Evolutionary conservation across 1,284 basidiomycete species (phyloP).

Genomic region (Pascua guehoae): DNA sequence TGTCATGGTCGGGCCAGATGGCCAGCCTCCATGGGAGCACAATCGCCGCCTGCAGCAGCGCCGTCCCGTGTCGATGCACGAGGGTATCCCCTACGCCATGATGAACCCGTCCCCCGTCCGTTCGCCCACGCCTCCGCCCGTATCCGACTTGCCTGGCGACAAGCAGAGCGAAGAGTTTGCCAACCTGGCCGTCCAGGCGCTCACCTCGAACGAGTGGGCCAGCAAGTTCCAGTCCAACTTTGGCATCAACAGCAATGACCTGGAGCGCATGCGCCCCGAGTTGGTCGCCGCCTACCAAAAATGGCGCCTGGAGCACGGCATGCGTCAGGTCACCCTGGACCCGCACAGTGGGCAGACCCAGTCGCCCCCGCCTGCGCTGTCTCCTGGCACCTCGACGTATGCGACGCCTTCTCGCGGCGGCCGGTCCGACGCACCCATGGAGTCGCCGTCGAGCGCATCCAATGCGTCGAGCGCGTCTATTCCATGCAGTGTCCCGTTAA

Average conservation of each 20-base stretch:
- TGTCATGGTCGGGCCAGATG: slow-evolving; percentile 14
- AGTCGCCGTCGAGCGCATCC: slow-evolving; percentile 3
- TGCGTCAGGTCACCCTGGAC: slow-evolving; percentile 3
- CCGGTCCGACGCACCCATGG: neutral
- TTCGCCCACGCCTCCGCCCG: slow-evolving; percentile 32
- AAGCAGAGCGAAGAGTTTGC: slow-evolving; percentile 23
- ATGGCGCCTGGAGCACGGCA: slow-evolving; percentile 3
- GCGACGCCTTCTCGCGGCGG: slow-evolving; percentile 1
- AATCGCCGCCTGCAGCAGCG: slow-evolving; percentile 9
- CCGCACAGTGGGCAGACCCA: neutral
- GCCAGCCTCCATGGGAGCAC: neutral
- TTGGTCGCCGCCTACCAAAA: slow-evolving; percentile 33
- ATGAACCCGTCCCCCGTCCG: slow-evolving; percentile 9
- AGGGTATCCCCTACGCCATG: slow-evolving; percentile 6
- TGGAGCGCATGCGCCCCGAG: slow-evolving; percentile 30
- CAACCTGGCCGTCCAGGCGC: slow-evolving; percentile 16
- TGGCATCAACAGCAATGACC: slow-evolving; percentile 24
- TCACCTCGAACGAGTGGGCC: slow-evolving; percentile 14
- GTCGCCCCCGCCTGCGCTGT: neutral
- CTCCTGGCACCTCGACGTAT: too few relatives aligned
- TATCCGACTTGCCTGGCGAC: slow-evolving; percentile 19
- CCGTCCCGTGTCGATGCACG: slow-evolving; percentile 27
- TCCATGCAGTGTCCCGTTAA: neutral
- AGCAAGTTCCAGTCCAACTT: slow-evolving; percentile 22
- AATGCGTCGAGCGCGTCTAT: slow-evolving; percentile 1